Evolutionary conservation across 176 grass and related monocot genomes (phyloP), one percentile per base, ranked within the genome.

Genomic region (Hordeum marinum): DNA sequence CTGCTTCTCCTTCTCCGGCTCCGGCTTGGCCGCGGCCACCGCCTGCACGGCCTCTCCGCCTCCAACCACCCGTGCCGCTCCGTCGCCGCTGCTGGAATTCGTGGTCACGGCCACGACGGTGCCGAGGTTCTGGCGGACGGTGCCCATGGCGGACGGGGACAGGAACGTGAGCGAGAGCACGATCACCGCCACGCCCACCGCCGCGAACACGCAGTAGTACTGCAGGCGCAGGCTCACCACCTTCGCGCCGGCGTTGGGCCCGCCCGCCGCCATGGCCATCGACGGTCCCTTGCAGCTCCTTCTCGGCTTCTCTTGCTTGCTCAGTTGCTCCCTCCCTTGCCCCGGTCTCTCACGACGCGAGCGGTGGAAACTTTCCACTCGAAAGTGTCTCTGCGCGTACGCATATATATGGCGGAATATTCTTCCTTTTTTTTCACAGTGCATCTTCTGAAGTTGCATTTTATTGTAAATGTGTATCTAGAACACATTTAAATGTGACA

Each of bases 171-270:
- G 54, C 40, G 89, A 91, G 50, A 87, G 85, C 76, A 87, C 89
- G 76, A 85, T 84, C 4, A 88, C 81, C 24, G 25, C 41, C 24
- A 84, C 85, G 76, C 60, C 81, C 63, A 43, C 89, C 14, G 85
- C 89, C 52, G 81, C 85, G 50, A 91, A 63, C 40, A 91, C 77
- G 85, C 85, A 87, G 81, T 77, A 91, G 85, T 91, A 87, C 89
- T 85, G 89, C 81, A 69, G 23, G n/a, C 85, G 85, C 77, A 91
- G 77, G 77, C 81, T 91, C 76, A 91, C 63, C 76, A 81, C 29
- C 84, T 83, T 84, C 42, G n/a, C 88, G 74, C 84, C 74, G 68
- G 46, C 75, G 80, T 84, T 91, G 76, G 40, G 68, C 41, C 62
- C 68, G 81, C 81, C 32, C 23, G 85, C 81, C 29, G 85, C 77